Base-by-base conservation (phyloP, 2,329 filamentous ascomycete species). In the Aspergillus versicolor region DNA sequence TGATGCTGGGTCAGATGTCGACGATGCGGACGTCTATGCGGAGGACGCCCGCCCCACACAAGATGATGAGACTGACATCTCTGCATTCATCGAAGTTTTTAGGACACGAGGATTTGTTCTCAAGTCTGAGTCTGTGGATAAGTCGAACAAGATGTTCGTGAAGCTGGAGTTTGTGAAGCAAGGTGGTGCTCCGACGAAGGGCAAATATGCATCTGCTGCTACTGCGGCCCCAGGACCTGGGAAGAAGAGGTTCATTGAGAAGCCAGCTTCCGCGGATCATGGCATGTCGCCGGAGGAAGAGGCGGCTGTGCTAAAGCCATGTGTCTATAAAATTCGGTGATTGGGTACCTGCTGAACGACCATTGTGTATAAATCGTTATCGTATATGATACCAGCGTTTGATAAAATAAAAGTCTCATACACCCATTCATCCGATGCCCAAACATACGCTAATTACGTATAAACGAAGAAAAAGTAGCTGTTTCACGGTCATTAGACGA, bases 101-200 rank as follows among this genome's bases (percentile, higher is more conserved):
- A 79, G 83, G 50, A 86, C 87, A 64, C 82, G 92, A 19, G 94
- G 94, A 0, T 97, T 99, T 68, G 81, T 92, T n/a, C 81, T 97
- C 30, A 88, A 89, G 65, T 84, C 85, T 83, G 65, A 82, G 79
- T 61, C 88, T 0, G 82, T 96, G 9, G 92, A 99, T 77, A 78
- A 95, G 68, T 84, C 83, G 55, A 99, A 99, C 77, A 95, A 89
- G 78, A 99, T 99, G 94, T 99, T 99, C 79, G 93, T 97, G 65
- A 91, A 89, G 77, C 93, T 99, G 91, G 86, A 89, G 66, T 99
- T 99, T 75, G 81, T 92, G 67, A 99, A 97, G 79, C 86, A 83
- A n/a, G 86, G 67, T 37, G 67, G 85, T 19, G 79, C 85, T 44
- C 89, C 92, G 0, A 82, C 82, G 2, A 88, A 86, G 71, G 92